These are phyloP conservation scores for Ogataea siamensis DNA, from an alignment of 805 yeast genomes.

Conservation along the genomic window DNA sequence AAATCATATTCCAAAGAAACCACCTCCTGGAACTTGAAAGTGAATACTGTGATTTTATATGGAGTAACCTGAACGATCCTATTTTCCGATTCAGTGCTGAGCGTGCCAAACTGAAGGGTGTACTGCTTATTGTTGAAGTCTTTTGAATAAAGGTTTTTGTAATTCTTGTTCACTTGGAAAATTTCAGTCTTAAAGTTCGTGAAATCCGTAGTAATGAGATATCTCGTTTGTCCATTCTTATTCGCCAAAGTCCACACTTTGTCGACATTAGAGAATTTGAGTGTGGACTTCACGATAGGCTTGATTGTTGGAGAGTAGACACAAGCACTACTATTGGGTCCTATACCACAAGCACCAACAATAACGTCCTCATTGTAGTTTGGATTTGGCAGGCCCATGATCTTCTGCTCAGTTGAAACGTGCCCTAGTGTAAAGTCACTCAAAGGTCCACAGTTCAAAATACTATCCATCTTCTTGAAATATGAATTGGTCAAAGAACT, in stretches of 20 bases:
- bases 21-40: slow-evolving; percentile 54
- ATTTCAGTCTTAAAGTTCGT: slow-evolving; percentile 63
- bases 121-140: slow-evolving; percentile 61
- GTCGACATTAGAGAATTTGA: slow-evolving; percentile 69
- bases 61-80: slow-evolving; percentile 75
- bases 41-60: slow-evolving; percentile 59
- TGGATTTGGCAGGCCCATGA: slow-evolving; percentile 68
- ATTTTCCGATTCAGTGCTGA: slow-evolving; percentile 36
- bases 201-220: slow-evolving; percentile 69
- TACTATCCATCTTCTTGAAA: slow-evolving; percentile 49
- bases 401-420: slow-evolving; percentile 49
- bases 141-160: slow-evolving; percentile 57
- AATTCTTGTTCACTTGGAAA: slow-evolving; percentile 59
- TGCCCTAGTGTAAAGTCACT: slow-evolving; percentile 65
- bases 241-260: slow-evolving; percentile 68
- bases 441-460: slow-evolving; percentile 72
- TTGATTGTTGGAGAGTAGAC: slow-evolving; percentile 66
- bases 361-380: slow-evolving; percentile 64
- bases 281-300: slow-evolving; percentile 64
- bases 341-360: slow-evolving; percentile 68
- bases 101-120: slow-evolving; percentile 65
- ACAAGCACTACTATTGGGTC: slow-evolving; percentile 51
- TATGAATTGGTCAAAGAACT: slow-evolving; percentile 27
- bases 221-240: slow-evolving; percentile 42
- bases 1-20: slow-evolving; percentile 52